Evolutionary conservation across 2,329 filamentous ascomycete genomes (phyloP), one percentile per base, ranked within the genome.

Genomic region (Fonsecaea pedrosoi): DNA sequence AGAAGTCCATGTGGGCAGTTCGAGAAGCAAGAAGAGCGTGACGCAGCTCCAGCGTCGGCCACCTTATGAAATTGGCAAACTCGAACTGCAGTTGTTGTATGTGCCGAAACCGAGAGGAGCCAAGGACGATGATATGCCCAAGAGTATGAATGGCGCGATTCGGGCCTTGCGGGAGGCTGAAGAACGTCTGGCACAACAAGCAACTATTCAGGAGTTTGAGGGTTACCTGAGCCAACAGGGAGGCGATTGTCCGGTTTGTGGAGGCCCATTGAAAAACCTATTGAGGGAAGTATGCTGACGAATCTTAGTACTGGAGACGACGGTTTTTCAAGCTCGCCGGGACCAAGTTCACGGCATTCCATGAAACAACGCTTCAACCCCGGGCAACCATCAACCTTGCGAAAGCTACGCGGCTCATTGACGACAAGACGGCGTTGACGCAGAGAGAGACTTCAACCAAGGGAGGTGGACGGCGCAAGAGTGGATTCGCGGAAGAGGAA

Each of bases 91-190:
- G 81, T 86, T 99, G 8, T 84, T 99, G 13, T 99, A 97, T 75
- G 93, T 99, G 1, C 95, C 95, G 0, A 92, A 94, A 74, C 94
- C 95, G 4, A 94, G 92, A 82, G 91, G 90, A 54, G 85, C 89
- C 35, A 89, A 88, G 58, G 95, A 98, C 71, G 94, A 97, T 15
- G 94, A 98, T 73, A 97, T 99, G 92, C 95, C 95, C 62, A 98
- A 98, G 88, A 97, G 94, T 82, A 97, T 99, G 94, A 96, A 95
- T 79, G 91, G 92, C 53, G 97, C 93, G 78, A 91, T 98, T 73
- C 87, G 95, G 18, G 95, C 98, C 81, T 89, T 99, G 81, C 92
- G 91, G 79, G 92, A 94, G 60, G 93, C 94, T 1, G 93, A 97
- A 77, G 85, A 90, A 57, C 88, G 90, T 69, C 90, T 88, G 73